Evolutionary conservation across 2,329 filamentous ascomycete genomes (phyloP), one percentile per base, ranked within the genome.

Genomic region (Talaromyces sp.): DNA sequence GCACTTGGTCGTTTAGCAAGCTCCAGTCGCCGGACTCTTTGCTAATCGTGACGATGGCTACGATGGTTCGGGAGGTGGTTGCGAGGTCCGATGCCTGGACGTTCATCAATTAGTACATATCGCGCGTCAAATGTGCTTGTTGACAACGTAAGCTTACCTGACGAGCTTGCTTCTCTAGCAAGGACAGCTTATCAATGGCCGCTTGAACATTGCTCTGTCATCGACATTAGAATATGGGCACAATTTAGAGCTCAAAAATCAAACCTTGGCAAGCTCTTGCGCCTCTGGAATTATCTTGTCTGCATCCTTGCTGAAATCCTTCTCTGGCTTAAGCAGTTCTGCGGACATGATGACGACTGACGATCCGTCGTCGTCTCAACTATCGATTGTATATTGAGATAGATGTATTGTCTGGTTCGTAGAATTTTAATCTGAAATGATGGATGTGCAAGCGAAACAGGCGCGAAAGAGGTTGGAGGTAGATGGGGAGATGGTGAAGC

Each of bases 251-350:
- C 35, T 31, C 39, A 35, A 14, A 48, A 2, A 19, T 27, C 77
- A 69, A 81, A 95, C 93, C 85, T 93, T 89, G 71, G 93, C 93
- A 72, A 97, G 87, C 82, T 90, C 85, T 84, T 98, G 88, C 66
- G 93, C 92, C 81, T 97, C 93, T 59, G 92, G 91, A 72, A 99
- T 88, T 81, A 92, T 87, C 82, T 90, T 88, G 84, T 98, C 93
- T 75, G 92, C 92, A 81, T 98, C 93, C 83, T 97, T 96, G 76
- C 91, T 90, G 87, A 91, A 97, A 88, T 99, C 95, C 90, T 96
- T 97, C 85, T 99, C 95, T 75, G 94, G 92, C 87, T 96, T 96
- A 79, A 95, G 78, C 72, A 88, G 81, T 75, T 85, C 88, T 81
- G 93, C 91, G 74, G 93, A 90, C 93, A 96, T 96, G 77, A 70